These are phyloP conservation scores for Coemansia sp. DNA, from an alignment of 192 early-diverging fungal genomes.

Conservation along the genomic window DNA sequence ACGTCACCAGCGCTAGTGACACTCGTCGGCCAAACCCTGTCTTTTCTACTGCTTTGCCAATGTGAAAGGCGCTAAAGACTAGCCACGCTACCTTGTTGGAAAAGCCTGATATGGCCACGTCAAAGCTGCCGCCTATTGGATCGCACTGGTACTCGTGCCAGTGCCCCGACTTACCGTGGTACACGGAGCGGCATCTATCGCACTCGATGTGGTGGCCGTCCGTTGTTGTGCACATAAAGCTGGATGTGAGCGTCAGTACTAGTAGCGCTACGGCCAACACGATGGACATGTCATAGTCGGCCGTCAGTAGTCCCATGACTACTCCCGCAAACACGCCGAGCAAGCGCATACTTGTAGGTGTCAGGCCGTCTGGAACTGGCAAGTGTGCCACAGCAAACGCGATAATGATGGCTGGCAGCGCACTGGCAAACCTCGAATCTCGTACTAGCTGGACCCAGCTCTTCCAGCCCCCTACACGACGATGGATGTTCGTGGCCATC, in stretches of 20 bases:
- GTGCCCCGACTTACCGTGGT: conserved; percentile 30
- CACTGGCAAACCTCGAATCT: conserved; percentile 36
- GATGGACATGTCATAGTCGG: conserved; percentile 60
- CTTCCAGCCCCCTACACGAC: conserved; percentile 48
- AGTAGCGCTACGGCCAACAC: conserved; percentile 61
- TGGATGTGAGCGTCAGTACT: conserved; percentile 62
- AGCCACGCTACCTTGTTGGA: conserved; percentile 70
- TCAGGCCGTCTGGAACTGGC: conserved; percentile 37
- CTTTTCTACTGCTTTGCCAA: conserved; percentile 68
- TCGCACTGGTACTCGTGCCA: conserved; percentile 62
- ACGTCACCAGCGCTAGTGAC: conserved; percentile 59
- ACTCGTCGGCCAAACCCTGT: conserved; percentile 69
- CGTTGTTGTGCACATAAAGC: conserved; percentile 63
- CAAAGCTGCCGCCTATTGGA: conserved; percentile 63
- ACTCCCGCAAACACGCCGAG: conserved; percentile 55
- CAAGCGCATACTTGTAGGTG: conserved; percentile 48
- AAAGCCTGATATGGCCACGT: conserved; percentile 66
- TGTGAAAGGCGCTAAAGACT: conserved; percentile 75
- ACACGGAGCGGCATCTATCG: conserved; percentile 54
- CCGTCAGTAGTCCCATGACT: conserved; percentile 61
- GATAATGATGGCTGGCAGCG: conserved; percentile 35
- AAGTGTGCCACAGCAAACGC: conserved; percentile 40
- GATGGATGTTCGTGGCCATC: background rate
- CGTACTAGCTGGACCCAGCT: conserved; percentile 23
- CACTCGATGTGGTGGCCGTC: conserved; percentile 61